Conservation (phyloP, 1,284 basidiomycete species). For the Ustanciosporium gigantosporum region DNA sequence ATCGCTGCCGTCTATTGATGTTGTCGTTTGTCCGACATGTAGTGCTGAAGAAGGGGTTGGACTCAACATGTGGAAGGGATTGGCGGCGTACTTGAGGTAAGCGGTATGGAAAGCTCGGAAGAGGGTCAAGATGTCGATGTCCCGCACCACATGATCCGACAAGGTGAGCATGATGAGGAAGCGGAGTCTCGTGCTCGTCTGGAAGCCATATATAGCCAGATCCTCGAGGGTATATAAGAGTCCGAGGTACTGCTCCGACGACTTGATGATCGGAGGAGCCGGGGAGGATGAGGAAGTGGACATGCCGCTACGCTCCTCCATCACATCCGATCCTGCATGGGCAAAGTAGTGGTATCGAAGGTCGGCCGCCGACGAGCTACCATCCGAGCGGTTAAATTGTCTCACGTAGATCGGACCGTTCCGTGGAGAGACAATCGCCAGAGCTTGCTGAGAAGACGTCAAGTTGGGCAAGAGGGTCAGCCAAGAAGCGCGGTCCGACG, state of each 20-base stretch:
- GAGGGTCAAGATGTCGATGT: conserved; percentile 61
- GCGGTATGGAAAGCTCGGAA: conserved; percentile 61
- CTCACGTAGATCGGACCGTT: conserved; percentile 42
- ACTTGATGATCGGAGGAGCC: background rate
- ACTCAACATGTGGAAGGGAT: conserved; percentile 54
- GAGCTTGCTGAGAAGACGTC: conserved; percentile 12
- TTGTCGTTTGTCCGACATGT: background rate
- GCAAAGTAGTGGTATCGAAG: conserved; percentile 59
- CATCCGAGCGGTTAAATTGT: conserved; percentile 12
- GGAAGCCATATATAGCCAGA: conserved; percentile 61
- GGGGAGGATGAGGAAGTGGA: background rate
- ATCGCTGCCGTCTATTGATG: background rate
- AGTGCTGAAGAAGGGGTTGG: too few species aligned
- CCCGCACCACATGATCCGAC: conserved; percentile 57
- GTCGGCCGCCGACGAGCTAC: conserved; percentile 11
- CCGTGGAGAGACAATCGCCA: conserved; percentile 39
- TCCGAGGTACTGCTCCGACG: conserved; percentile 59
- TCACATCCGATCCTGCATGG: conserved; percentile 58
- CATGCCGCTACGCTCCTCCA: conserved; percentile 55
- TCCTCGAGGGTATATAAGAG: conserved; percentile 61
- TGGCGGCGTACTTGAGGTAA: conserved; percentile 59
- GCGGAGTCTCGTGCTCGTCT: conserved; percentile 58
- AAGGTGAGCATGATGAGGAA: conserved; percentile 57
- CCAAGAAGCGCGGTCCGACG: background rate
- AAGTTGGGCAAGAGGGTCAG: background rate